phyloP scores from a whole-genome alignment of 805 yeast genomes.

The Starmera amethionina region DNA sequence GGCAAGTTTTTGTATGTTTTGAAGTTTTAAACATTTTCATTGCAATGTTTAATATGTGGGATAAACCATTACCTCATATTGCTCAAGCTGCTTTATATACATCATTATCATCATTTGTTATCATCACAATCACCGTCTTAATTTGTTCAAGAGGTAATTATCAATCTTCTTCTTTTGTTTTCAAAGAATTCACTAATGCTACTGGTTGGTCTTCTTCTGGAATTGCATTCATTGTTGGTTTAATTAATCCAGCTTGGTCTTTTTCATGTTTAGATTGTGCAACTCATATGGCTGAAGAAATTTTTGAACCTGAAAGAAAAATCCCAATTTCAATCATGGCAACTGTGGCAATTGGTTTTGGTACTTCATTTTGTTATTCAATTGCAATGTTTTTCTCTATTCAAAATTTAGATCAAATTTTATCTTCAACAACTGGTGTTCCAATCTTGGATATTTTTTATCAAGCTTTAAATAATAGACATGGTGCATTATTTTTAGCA shows the following conservation, averaged over 20 bases:
- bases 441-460: conserved; percentile 56
- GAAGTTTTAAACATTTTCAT: conserved; percentile 34
- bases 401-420: conserved; percentile 38
- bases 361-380: conserved; percentile 44
- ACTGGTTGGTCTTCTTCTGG: conserved; percentile 55
- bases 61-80: conserved; percentile 38
- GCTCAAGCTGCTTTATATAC: conserved; percentile 40
- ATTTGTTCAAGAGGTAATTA: conserved; percentile 43
- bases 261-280: conserved; percentile 63
- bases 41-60: conserved; percentile 40
- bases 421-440: conserved; percentile 40
- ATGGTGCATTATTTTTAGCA: conserved; percentile 46
- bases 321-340: conserved; percentile 55
- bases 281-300: conserved; percentile 65
- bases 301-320: conserved; percentile 38
- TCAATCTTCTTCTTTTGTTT: conserved; percentile 43
- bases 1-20: conserved; percentile 47
- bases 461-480: conserved; percentile 43
- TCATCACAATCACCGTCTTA: conserved; percentile 44
- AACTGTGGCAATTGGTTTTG: conserved; percentile 55
- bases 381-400: conserved; percentile 52
- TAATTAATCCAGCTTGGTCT: conserved; percentile 62
- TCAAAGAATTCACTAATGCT: conserved; percentile 39
- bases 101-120: conserved; percentile 41
- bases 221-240: conserved; percentile 60